phyloP scores from a whole-genome alignment of 1,139 yeast genomes.

The Taphrina pruni region DNA sequence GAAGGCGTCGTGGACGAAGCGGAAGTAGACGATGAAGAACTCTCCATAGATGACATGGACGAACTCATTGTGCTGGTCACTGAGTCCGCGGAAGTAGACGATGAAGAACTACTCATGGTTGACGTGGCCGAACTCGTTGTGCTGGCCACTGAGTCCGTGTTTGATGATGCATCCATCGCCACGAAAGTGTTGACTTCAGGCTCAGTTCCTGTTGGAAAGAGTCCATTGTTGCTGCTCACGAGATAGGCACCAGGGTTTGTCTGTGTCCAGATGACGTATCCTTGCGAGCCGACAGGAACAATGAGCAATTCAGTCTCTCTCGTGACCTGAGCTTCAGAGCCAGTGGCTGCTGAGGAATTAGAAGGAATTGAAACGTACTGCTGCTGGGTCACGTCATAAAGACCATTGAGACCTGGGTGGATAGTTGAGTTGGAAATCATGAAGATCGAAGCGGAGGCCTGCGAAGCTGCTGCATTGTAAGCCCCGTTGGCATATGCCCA shows the following conservation, averaged over 20 bases:
- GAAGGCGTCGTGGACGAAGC: no score
- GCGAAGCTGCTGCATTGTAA: neutral
- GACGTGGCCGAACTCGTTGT: neutral
- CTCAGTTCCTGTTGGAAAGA: conserved; percentile 1
- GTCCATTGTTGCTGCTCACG: neutral
- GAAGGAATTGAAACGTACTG: conserved; percentile 20
- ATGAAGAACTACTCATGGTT: neutral
- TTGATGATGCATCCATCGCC: neutral
- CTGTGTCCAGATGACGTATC: conserved; percentile 24
- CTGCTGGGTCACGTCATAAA: conserved; percentile 2
- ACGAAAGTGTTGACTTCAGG: conserved; percentile 29
- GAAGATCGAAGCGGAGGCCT: conserved; percentile 6
- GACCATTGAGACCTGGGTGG: conserved; percentile 21
- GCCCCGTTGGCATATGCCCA: conserved; percentile 7
- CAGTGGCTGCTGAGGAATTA: conserved; percentile 16
- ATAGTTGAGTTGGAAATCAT: conserved; percentile 6
- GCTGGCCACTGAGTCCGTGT: no score
- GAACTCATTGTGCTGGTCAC: no score
- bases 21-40: no score
- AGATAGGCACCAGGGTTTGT: conserved; percentile 24
- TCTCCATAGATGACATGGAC: no score
- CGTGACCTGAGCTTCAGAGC: neutral
- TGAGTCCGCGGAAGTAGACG: neutral
- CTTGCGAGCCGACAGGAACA: conserved; percentile 6
- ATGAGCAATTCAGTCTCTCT: conserved; percentile 18